Evolutionary conservation across 2,329 filamentous ascomycete genomes (phyloP), one percentile per base, ranked within the genome.

Genomic region (Rutstroemia sp.): DNA sequence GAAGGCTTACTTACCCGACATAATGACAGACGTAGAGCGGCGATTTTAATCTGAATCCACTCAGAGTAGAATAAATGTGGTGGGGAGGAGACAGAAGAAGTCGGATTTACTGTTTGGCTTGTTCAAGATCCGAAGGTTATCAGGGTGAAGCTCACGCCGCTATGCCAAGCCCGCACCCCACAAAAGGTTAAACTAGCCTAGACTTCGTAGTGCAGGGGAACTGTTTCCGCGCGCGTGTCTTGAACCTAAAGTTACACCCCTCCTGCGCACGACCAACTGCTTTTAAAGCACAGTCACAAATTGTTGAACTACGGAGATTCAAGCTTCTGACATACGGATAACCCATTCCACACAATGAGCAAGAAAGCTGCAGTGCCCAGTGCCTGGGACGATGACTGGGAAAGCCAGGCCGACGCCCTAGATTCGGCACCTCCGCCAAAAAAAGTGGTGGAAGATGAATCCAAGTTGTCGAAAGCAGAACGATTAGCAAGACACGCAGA

Each of bases 361-460:
- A 69, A 67, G 75, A 73, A 76, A 64, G 61, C 64, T 48, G 72
- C 71, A 21, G 71, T 86, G 57, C 85, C 88, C 39, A 83, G 91
- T 70, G 92, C 90, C 19, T 96, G 92, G 92, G 90, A 76, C 61
- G 86, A 95, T 65, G 89, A 96, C 67, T 97, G 92, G 91, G 89
- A 92, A 70, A 73, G 76, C 5, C 80, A 87, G 68, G 89, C 88
- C 57, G 90, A 95, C 70, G 78, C 69, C 57, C 69, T 71, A 44
- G 69, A 74, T 17, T 39, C 50, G 21, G 57, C 52, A 42, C 54
- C 52, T 25, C 54, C 63, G 42, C 60, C 60, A 38, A 41, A 54
- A 23, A 25, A 56, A 46, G 63, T 58, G 39, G 53, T 51, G 8
- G 58, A 64, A 51, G 61, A 66, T 44, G 59, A 62, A 44, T 58